Conservation (phyloP, 2,329 filamentous ascomycete species). For the Aspergillus novoparasiticus region DNA sequence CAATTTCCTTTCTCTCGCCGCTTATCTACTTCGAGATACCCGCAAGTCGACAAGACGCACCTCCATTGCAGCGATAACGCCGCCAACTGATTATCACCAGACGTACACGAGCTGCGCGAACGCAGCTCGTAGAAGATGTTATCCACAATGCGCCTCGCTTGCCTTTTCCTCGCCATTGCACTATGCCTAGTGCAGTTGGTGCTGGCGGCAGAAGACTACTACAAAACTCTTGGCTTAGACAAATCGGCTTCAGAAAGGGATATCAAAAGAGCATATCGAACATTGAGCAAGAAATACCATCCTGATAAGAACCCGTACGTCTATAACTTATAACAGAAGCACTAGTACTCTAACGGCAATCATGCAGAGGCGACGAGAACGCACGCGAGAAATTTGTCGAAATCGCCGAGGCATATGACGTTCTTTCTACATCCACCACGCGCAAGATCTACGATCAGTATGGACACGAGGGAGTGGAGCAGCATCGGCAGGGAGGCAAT, state of each 20-base stretch:
- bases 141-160: slow-evolving; percentile 37
- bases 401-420: slow-evolving; percentile 93
- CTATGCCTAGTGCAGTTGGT: slow-evolving; percentile 42
- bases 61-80: background rate
- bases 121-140: slow-evolving; percentile 16
- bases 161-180: slow-evolving; percentile 35
- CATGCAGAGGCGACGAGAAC: slow-evolving; percentile 69
- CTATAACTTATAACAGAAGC: background rate
- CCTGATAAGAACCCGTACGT: slow-evolving; percentile 96
- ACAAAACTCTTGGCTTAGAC: slow-evolving; percentile 76
- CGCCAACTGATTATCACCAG: background rate
- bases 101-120: slow-evolving; percentile 19
- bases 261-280: slow-evolving; percentile 90
- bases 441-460: slow-evolving; percentile 93
- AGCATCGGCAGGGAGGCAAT: slow-evolving; percentile 72
- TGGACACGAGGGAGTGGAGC: slow-evolving; percentile 86
- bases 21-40: slow-evolving; percentile 1
- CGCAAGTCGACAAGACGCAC: background rate
- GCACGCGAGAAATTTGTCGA: slow-evolving; percentile 91
- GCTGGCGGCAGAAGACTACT: slow-evolving; percentile 50
- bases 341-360: background rate
- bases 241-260: slow-evolving; percentile 80
- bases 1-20: background rate
- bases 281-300: slow-evolving; percentile 91
- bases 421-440: slow-evolving; percentile 75